Conservation (phyloP, 768 basidiomycete genomes). For the Phallus indusiatus region DNA sequence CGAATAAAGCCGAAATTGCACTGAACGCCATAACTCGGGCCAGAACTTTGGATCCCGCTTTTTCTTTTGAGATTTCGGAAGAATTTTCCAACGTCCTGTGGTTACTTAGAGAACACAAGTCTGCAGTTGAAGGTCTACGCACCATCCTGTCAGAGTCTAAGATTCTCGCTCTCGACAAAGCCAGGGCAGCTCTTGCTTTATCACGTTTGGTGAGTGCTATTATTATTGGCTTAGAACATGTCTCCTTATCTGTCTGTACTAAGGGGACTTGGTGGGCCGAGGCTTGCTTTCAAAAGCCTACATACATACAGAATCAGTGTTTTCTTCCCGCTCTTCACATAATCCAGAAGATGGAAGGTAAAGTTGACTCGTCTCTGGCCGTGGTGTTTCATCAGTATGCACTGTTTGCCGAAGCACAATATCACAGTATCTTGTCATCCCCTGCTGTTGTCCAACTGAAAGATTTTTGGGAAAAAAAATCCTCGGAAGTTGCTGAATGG, state of each 20-base stretch:
- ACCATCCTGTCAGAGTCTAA: slow-evolving; percentile 17
- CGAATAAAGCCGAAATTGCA: slow-evolving; percentile 68
- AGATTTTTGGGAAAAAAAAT: slow-evolving; percentile 65
- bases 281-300: slow-evolving; percentile 73
- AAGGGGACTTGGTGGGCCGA: slow-evolving; percentile 89
- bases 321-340: slow-evolving; percentile 54
- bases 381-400: slow-evolving; percentile 76
- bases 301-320: slow-evolving; percentile 56
- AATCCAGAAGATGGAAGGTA: slow-evolving; percentile 14
- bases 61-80: slow-evolving; percentile 48
- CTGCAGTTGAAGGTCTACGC: slow-evolving; percentile 68
- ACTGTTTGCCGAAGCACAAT: slow-evolving; percentile 83
- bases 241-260: neutral
- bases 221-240: neutral
- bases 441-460: slow-evolving; percentile 62
- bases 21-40: slow-evolving; percentile 78
- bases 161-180: neutral
- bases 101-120: slow-evolving; percentile 74
- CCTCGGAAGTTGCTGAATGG: slow-evolving; percentile 42
- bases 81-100: slow-evolving; percentile 91
- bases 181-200: slow-evolving; percentile 20
- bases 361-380: slow-evolving; percentile 28
- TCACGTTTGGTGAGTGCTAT: slow-evolving; percentile 51
- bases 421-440: slow-evolving; percentile 57
- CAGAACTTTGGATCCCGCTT: slow-evolving; percentile 42